These are phyloP conservation scores for Tolypocladium capitatum DNA, from an alignment of 2,329 filamentous ascomycete genomes.

Conservation along the genomic window DNA sequence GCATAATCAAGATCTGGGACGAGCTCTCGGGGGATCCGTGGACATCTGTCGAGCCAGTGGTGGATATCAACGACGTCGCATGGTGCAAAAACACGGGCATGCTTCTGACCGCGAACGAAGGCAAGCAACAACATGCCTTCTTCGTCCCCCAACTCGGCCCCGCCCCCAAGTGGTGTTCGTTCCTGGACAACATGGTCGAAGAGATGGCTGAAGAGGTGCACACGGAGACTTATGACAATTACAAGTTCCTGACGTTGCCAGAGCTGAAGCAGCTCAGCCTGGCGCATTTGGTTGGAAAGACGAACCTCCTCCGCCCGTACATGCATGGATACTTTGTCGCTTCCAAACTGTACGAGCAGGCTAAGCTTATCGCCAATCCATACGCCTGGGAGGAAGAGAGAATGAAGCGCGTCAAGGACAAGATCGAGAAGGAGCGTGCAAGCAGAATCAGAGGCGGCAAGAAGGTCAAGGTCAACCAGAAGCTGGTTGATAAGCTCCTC, in stretches of 20 bases:
- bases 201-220: slow-evolving; percentile 83
- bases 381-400: slow-evolving; percentile 89
- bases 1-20: slow-evolving; percentile 96
- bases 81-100: slow-evolving; percentile 90
- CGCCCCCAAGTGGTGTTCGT: slow-evolving; percentile 89
- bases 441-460: slow-evolving; percentile 87
- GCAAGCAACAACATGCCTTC: slow-evolving; percentile 86
- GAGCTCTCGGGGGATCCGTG: slow-evolving; percentile 70
- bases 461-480: slow-evolving; percentile 95
- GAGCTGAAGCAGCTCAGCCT: slow-evolving; percentile 79
- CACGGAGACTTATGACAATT: slow-evolving; percentile 91
- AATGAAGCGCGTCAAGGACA: slow-evolving; percentile 81
- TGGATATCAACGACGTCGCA: slow-evolving; percentile 88
- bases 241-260: slow-evolving; percentile 87
- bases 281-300: slow-evolving; percentile 80
- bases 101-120: slow-evolving; percentile 93
- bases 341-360: slow-evolving; percentile 90
- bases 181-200: slow-evolving; percentile 94
- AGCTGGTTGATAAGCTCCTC: slow-evolving; percentile 60
- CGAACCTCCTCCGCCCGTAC: slow-evolving; percentile 79
- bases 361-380: slow-evolving; percentile 81
- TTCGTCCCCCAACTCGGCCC: slow-evolving; percentile 89
- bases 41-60: slow-evolving; percentile 89
- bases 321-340: slow-evolving; percentile 99
- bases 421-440: slow-evolving; percentile 93